Evolutionary conservation across 2,329 filamentous ascomycete genomes (phyloP), one percentile per base, ranked within the genome.

Genomic region (Fusarium secorum): DNA sequence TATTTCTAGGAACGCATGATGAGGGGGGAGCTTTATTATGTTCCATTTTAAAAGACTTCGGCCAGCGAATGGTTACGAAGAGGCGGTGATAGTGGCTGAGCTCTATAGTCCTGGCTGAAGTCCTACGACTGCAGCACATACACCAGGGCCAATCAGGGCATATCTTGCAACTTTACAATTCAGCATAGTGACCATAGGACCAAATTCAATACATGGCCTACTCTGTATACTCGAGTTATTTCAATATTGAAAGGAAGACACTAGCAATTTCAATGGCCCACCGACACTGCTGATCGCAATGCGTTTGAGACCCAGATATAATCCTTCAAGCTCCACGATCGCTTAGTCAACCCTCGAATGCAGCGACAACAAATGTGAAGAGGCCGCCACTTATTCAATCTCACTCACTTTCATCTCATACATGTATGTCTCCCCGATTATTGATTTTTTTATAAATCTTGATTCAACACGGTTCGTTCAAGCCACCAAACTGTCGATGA

Each of bases 271-370:
- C 13, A 6, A 2, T 15, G 51, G 33, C 14, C 57, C 48, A 36
- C 51, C 8, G 20, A 33, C 5, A 5, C 3, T 11, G 32, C 13
- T 18, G 38, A 42, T 44, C 49, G n/a, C 39, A 46, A 55, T 55
- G 20, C 14, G 5, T 3, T n/a, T 7, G 11, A 38, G 49, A 7
- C 49, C 49, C 49, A 41, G 20, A 52, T 38, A 52, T 52, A 53
- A 41, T 53, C 52, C 30, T 55, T 38, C 53, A n/a, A 2, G 53
- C 53, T 35, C 59, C 59, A 62, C 42, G 42, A 11, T 2, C 18
- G 42, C 59, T 62, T 59, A 62, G 53, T 62, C 53, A 62, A 49
- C 18, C 13, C 7, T 11, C 3, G 15, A 30, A 35, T 14, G n/a
- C 30, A 3, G 36, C 22, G 5, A 32, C 15, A 33, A 8, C 17